Conservation (phyloP, 805 yeast species). For the Tetrapisispora arboricola region DNA sequence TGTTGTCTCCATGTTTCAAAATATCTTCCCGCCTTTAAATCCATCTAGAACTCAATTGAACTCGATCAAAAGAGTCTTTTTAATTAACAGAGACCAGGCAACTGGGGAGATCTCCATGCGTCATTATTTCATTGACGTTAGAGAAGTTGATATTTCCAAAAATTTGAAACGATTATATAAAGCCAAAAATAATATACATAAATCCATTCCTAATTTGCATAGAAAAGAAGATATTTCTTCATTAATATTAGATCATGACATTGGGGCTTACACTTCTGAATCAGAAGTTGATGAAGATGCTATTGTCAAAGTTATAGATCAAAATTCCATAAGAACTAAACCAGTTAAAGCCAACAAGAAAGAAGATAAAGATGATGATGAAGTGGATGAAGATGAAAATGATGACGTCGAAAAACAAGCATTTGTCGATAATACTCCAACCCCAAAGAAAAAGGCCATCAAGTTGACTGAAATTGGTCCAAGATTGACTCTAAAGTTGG, state of each 20-base stretch:
- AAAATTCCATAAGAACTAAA: conserved; percentile 19
- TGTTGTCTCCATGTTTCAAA: conserved; percentile 82
- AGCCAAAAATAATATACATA: conserved; percentile 49
- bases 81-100: conserved; percentile 63
- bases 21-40: conserved; percentile 89
- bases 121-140: conserved; percentile 83
- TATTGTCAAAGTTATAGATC: conserved; percentile 30
- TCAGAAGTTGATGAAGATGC: conserved; percentile 66
- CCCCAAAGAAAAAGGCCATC: conserved; percentile 63
- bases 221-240: conserved; percentile 70
- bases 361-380: neutral
- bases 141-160: conserved; percentile 65
- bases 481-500: conserved; percentile 59
- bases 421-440: conserved; percentile 7
- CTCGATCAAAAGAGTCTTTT: conserved; percentile 72
- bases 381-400: neutral
- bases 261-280: conserved; percentile 72
- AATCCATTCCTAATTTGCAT: conserved; percentile 59
- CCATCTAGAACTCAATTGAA: conserved; percentile 70
- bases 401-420: neutral
- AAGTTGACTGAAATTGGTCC: conserved; percentile 92
- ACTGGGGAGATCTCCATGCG: conserved; percentile 73
- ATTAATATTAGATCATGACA: conserved; percentile 69
- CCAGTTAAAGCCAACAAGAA: conserved; percentile 5
- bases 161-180: conserved; percentile 62